Percentiles rank a stretch among this genome's conserved stretches.
Evolutionary conservation across 192 early-diverging fungal genomes (phyloP).

Genomic region (Endogone sp.): DNA sequence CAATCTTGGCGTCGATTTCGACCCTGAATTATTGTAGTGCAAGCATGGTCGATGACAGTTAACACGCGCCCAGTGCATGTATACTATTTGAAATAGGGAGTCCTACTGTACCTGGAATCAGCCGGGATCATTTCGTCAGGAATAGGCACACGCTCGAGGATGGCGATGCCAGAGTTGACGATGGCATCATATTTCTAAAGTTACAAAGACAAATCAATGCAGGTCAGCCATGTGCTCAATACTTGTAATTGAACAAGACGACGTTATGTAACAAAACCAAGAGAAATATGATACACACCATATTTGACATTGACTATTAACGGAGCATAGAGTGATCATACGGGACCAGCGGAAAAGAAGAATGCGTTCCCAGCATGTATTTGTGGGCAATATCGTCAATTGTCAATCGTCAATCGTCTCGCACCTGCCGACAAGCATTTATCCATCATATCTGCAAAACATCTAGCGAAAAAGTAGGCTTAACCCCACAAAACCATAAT

Average conservation of each 20-base stretch:
- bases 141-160: constrained; percentile 84
- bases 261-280: not conserved
- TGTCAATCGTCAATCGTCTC: constrained; percentile 9
- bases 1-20: constrained; percentile 97
- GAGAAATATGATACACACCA: constrained; percentile 27
- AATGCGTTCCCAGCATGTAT: too few species aligned
- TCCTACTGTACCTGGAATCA: constrained; percentile 51
- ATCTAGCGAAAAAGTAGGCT: not conserved
- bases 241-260: too few species aligned
- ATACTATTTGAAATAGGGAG: not conserved
- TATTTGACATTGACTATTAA: constrained; percentile 63
- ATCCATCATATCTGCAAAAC: not conserved
- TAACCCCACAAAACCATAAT: not conserved
- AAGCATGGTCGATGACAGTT: not conserved
- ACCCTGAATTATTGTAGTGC: constrained; percentile 40
- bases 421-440: constrained; percentile 44
- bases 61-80: not conserved
- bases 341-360: too few species aligned
- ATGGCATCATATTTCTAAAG: constrained; percentile 90
- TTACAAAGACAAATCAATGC: not conserved
- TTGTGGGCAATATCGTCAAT: not conserved
- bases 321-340: too few species aligned
- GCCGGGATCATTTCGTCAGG: constrained; percentile 86
- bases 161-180: constrained; percentile 80
- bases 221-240: too few species aligned